These are phyloP conservation scores for Moricandia moricandioides DNA, from an alignment of 345 rosid species.

Conservation along the genomic window DNA sequence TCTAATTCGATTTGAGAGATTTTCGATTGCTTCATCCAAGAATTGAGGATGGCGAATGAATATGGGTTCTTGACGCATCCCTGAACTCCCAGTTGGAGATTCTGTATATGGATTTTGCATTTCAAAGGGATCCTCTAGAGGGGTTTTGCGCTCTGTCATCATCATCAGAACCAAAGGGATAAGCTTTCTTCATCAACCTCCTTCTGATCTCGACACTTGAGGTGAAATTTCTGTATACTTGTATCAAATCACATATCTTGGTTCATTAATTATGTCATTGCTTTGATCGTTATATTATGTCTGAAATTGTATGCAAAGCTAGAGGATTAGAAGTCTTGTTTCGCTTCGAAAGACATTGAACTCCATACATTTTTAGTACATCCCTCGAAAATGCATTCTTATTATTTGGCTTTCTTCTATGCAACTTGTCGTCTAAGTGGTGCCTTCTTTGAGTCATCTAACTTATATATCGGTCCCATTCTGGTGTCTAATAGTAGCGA, in stretches of 20 bases:
- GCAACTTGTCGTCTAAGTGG: not conserved
- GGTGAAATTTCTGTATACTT: conserved; percentile 36
- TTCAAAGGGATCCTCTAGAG: conserved; percentile 22
- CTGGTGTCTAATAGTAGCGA: conserved; percentile 17
- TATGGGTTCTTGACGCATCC: not conserved
- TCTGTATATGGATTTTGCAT: not conserved
- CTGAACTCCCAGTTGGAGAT: not conserved
- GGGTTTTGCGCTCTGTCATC: conserved; percentile 23
- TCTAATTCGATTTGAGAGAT: not conserved
- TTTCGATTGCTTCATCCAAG: not conserved
- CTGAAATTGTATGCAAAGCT: conserved; percentile 7
- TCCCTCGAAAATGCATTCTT: not conserved
- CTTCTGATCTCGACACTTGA: conserved; percentile 47
- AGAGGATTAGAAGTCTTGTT: not conserved
- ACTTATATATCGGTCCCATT: conserved; percentile 40
- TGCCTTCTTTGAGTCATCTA: not conserved
- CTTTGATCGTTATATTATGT: not conserved
- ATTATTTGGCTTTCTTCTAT: not conserved
- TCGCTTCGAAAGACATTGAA: not conserved
- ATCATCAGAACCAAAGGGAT: not conserved
- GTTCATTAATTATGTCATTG: conserved; percentile 5
- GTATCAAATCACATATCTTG: not conserved
- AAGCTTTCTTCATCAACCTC: conserved; percentile 25
- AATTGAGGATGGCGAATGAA: not conserved
- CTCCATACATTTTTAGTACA: not conserved